Conservation (phyloP, 192 early-diverging fungal species). For the Glomus cerebriforme region DNA sequence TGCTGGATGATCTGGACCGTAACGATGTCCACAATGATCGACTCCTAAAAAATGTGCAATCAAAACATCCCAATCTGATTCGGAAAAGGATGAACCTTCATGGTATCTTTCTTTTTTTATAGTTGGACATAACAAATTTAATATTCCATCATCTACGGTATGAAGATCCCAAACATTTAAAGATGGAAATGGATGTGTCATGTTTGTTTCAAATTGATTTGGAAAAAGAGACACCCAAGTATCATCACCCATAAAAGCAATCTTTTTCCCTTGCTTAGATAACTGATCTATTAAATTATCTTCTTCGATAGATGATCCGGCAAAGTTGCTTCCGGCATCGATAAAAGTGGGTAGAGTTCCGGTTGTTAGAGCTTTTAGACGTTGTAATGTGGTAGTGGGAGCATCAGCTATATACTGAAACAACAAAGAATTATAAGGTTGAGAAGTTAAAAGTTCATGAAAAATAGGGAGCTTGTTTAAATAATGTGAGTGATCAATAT, state of each 20-base stretch:
- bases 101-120: background rate
- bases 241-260: constrained; percentile 92
- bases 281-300: constrained; percentile 68
- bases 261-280: constrained; percentile 39
- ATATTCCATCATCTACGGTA: constrained; percentile 88
- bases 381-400: constrained; percentile 81
- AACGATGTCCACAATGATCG: constrained; percentile 95
- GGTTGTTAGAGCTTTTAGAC: constrained; percentile 79
- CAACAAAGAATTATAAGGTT: constrained; percentile 61
- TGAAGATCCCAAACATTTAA: constrained; percentile 89
- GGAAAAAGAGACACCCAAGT: constrained; percentile 93
- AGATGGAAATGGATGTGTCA: constrained; percentile 63
- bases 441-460: constrained; percentile 43
- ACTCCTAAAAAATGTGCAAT: constrained; percentile 95
- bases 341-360: constrained; percentile 84
- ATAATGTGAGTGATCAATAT: constrained; percentile 39
- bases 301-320: constrained; percentile 67
- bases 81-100: background rate
- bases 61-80: constrained; percentile 72
- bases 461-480: constrained; percentile 55
- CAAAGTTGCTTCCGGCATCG: constrained; percentile 82
- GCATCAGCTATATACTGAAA: constrained; percentile 79
- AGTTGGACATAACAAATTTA: constrained; percentile 45
- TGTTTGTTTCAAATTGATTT: constrained; percentile 48
- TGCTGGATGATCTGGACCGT: constrained; percentile 80